phyloP scores from a whole-genome alignment of 1,284 basidiomycete species.

The Pholiota adiposa region DNA sequence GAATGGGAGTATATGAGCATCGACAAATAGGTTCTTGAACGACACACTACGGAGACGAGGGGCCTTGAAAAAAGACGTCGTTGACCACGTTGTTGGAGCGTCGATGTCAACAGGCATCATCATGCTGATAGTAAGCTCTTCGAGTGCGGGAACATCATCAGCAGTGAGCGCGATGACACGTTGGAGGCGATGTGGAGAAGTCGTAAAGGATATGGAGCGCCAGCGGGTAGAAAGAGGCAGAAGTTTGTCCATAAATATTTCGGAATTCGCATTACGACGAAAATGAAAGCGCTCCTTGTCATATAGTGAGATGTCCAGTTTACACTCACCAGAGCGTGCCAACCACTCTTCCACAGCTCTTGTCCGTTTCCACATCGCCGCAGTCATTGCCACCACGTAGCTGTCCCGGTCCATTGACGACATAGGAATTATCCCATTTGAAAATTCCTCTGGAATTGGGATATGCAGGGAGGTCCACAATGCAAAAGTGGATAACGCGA shows the following conservation, averaged over 20 bases:
- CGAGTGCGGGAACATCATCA: background rate
- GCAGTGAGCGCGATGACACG: background rate
- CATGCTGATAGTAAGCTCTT: background rate
- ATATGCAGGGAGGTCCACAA: conserved; percentile 15
- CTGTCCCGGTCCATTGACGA: no score
- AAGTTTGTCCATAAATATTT: background rate
- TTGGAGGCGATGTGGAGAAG: background rate
- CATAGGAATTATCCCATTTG: no score
- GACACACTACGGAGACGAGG: background rate
- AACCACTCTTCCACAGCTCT: background rate
- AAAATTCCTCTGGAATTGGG: background rate
- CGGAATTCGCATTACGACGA: no score
- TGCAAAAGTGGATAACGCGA: conserved; percentile 5
- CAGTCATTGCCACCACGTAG: no score
- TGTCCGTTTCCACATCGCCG: background rate
- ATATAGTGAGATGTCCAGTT: background rate
- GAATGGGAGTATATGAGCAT: no score
- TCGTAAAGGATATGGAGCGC: background rate
- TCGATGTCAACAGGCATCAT: no score
- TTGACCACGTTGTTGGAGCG: no score
- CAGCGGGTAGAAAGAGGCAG: background rate
- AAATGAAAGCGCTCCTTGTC: no score
- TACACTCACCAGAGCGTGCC: background rate
- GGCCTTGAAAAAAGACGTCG: background rate
- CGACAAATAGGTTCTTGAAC: no score